Evolutionary conservation across 768 basidiomycete species (phyloP).

Genomic region (Lanmaoa pseudosensibilis): DNA sequence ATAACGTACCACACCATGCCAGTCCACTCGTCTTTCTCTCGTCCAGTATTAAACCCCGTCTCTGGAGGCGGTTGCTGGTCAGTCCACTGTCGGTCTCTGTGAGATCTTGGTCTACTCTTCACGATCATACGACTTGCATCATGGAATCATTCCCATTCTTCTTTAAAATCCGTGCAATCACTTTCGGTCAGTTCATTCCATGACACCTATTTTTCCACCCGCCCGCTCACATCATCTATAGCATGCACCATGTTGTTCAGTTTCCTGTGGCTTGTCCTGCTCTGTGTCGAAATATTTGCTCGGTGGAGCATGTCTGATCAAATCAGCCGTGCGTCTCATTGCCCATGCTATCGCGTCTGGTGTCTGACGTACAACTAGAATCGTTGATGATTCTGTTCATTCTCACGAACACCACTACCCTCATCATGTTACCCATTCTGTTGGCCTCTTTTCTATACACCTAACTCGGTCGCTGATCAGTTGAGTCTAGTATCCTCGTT

Average conservation of each 20-base stretch:
- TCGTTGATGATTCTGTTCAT: conserved; percentile 49
- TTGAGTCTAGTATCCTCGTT: conserved; percentile 40
- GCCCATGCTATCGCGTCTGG: background rate
- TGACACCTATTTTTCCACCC: background rate
- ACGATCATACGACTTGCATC: background rate
- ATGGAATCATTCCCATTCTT: conserved; percentile 35
- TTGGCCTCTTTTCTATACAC: conserved; percentile 26
- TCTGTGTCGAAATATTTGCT: conserved; percentile 46
- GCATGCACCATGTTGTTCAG: conserved; percentile 44
- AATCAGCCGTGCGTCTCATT: conserved; percentile 43
- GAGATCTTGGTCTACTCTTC: background rate
- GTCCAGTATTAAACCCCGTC: conserved; percentile 11
- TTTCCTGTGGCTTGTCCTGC: conserved; percentile 48
- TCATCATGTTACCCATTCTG: conserved; percentile 45
- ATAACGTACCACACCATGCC: conserved; percentile 2
- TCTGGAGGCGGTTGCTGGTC: conserved; percentile 24
- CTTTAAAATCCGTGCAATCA: conserved; percentile 29
- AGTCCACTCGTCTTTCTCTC: background rate
- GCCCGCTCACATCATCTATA: conserved; percentile 19
- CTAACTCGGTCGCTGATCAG: background rate
- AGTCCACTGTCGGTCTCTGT: too few species aligned
- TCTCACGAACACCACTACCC: conserved; percentile 39
- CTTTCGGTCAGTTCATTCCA: conserved; percentile 28
- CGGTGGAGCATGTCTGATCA: conserved; percentile 47
- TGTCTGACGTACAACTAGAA: conserved; percentile 5